Evolutionary conservation across 2,329 filamentous ascomycete species (phyloP).

Genomic region (Endothia cerciana): DNA sequence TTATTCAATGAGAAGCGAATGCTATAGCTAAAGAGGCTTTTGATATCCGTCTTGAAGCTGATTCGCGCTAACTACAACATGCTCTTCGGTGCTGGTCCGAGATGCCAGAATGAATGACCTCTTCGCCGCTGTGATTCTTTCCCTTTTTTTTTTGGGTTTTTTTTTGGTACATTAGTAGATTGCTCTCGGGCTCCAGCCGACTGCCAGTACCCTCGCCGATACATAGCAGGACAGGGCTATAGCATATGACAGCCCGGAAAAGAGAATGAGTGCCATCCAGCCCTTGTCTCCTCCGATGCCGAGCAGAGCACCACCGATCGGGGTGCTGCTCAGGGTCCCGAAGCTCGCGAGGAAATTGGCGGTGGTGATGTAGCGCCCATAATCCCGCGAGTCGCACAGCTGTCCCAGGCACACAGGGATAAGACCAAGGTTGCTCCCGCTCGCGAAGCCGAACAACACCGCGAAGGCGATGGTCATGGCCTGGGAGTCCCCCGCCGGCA

Average conservation of each 20-base stretch:
- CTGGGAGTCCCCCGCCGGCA: constrained; percentile 60
- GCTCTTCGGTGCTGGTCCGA: too few relatives aligned
- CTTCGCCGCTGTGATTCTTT: background rate
- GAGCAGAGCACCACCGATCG: constrained; percentile 47
- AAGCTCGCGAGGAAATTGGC: constrained; percentile 79
- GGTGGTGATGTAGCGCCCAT: constrained; percentile 83
- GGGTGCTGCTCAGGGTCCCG: constrained; percentile 57
- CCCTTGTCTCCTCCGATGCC: constrained; percentile 38
- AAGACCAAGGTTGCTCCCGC: constrained; percentile 76
- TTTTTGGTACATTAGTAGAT: constrained; percentile 33
- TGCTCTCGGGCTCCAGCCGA: constrained; percentile 39
- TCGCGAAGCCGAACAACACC: constrained; percentile 77
- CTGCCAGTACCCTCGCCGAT: constrained; percentile 40
- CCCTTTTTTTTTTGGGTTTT: background rate
- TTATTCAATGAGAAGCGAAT: background rate
- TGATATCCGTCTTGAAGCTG: too few relatives aligned
- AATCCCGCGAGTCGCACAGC: constrained; percentile 75
- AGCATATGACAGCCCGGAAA: constrained; percentile 43
- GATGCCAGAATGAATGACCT: too few relatives aligned
- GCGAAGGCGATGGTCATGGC: constrained; percentile 68
- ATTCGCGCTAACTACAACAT: too few relatives aligned
- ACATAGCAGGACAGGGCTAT: constrained; percentile 41
- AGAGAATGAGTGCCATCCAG: constrained; percentile 45
- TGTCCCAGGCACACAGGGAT: constrained; percentile 82
- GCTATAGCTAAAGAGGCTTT: too few relatives aligned